A percentile compares a stretch with the other conserved stretches of the same genome.
phyloP scores from a whole-genome alignment of 768 basidiomycete genomes.

The Phylloporus rhodoxanthus region DNA sequence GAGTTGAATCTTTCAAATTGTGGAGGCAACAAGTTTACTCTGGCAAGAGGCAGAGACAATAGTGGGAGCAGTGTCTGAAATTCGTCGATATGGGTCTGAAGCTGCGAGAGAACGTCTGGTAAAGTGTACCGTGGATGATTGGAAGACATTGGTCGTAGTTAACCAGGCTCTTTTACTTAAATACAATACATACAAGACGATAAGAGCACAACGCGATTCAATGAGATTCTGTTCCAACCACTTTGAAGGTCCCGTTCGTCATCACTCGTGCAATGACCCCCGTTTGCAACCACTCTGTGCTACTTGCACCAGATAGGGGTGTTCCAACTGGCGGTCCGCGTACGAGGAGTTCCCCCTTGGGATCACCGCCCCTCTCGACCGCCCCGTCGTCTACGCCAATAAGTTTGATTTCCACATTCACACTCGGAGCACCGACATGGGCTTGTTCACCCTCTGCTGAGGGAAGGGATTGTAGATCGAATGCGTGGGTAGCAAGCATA shows the following conservation, averaged over 20 bases:
- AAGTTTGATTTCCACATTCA: conserved; percentile 83
- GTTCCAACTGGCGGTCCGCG: conserved; percentile 72
- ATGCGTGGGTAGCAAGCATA: conserved; percentile 73
- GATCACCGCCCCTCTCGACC: conserved; percentile 63
- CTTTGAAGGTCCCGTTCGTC: conserved; percentile 62
- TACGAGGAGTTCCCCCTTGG: conserved; percentile 53
- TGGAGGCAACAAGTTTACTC: conserved; percentile 54
- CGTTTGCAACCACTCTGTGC: conserved; percentile 44
- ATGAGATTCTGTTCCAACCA: conserved; percentile 15
- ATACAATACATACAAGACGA: neutral
- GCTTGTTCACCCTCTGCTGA: conserved; percentile 30
- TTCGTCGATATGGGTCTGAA: conserved; percentile 46
- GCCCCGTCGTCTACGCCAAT: conserved; percentile 56
- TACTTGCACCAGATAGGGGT: conserved; percentile 29
- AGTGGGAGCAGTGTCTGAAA: conserved; percentile 48
- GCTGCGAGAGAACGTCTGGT: conserved; percentile 35
- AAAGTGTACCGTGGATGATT: conserved; percentile 11
- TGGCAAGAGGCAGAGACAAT: conserved; percentile 53
- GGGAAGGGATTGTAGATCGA: conserved; percentile 77
- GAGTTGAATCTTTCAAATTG: conserved; percentile 42
- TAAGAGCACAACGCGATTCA: neutral
- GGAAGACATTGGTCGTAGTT: conserved; percentile 12
- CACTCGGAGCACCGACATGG: conserved; percentile 73
- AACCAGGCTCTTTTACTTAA: neutral
- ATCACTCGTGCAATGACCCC: conserved; percentile 44